Percentiles rank a stretch among this genome's conserved stretches.
Conservation (phyloP, 202 grass and related monocot genomes). For the Bolboschoenoplectus hybrid region DNA sequence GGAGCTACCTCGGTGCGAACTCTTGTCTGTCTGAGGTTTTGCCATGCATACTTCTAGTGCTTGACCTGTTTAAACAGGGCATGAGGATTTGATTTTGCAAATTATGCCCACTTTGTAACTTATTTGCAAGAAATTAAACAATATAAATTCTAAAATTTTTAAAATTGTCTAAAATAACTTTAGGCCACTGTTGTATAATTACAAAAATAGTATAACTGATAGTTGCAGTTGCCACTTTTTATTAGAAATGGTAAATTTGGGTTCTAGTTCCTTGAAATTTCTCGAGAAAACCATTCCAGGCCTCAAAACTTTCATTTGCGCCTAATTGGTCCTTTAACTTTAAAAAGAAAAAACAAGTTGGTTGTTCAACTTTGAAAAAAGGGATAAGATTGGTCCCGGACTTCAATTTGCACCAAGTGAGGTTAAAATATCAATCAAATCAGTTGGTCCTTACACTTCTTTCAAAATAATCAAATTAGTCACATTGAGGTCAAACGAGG, state of each 20-base stretch:
- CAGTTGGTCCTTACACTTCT: not conserved
- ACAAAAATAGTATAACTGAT: not conserved
- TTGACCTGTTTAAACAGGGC: constrained; percentile 56
- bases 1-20: constrained; percentile 57
- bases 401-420: not conserved
- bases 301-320: not conserved
- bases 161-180: not conserved
- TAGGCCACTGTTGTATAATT: not conserved
- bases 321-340: not conserved
- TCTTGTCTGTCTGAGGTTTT: constrained; percentile 87
- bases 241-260: not conserved
- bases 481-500: not conserved
- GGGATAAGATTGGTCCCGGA: not conserved
- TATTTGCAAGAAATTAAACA: not conserved
- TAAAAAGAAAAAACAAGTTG: not conserved
- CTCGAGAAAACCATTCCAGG: not conserved
- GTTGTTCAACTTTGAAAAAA: not conserved
- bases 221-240: not conserved
- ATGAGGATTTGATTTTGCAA: not conserved
- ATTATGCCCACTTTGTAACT: not conserved
- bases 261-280: not conserved
- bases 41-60: constrained; percentile 81
- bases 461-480: not conserved
- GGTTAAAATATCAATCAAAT: not conserved
- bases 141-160: not conserved